phyloP scores from a whole-genome alignment of 768 basidiomycete species.

The Nidularia sp. region DNA sequence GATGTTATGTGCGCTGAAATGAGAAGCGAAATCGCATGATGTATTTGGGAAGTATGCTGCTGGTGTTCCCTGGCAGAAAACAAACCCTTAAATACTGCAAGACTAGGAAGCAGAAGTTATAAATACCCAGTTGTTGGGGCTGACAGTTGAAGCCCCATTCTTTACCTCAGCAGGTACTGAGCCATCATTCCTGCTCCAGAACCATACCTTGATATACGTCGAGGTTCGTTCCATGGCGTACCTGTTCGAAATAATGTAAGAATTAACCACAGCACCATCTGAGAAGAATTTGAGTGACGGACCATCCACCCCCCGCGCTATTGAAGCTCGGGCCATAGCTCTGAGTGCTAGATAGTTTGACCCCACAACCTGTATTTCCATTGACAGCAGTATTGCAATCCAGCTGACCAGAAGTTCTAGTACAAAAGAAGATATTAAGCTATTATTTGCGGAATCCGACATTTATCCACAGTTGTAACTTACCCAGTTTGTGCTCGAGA shows the following conservation, averaged over 20 bases:
- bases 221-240: conserved; percentile 61
- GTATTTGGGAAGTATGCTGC: conserved; percentile 57
- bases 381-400: conserved; percentile 18
- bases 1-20: conserved; percentile 57
- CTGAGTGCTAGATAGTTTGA: conserved; percentile 23
- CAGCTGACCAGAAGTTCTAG: conserved; percentile 11
- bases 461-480: conserved; percentile 1
- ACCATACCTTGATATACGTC: conserved; percentile 62
- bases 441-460: background rate
- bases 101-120: background rate
- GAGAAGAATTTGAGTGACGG: conserved; percentile 6
- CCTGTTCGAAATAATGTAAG: conserved; percentile 22
- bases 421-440: conserved; percentile 12
- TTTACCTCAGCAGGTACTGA: conserved; percentile 45
- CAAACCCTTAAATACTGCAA: background rate
- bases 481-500: conserved; percentile 40
- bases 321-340: conserved; percentile 62
- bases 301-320: conserved; percentile 56
- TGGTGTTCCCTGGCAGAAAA: conserved; percentile 42
- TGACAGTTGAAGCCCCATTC: conserved; percentile 30
- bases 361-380: conserved; percentile 21
- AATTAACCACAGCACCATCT: background rate
- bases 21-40: conserved; percentile 50
- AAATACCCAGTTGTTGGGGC: conserved; percentile 54
- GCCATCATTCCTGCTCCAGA: conserved; percentile 56